Base-by-base conservation (phyloP, 2,329 filamentous ascomycete species). In the Fusarium aywerte region DNA sequence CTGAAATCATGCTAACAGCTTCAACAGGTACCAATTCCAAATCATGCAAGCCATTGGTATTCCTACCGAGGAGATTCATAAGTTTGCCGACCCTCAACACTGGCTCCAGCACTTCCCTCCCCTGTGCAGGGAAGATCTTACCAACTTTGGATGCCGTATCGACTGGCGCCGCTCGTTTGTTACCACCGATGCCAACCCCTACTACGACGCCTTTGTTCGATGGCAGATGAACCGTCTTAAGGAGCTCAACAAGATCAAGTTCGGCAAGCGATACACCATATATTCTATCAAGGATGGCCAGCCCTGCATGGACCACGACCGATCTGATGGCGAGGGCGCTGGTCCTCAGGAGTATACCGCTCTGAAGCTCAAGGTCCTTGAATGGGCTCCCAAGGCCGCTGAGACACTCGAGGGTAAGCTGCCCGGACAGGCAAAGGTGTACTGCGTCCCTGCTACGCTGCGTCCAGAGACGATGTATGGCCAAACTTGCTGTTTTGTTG, bases 391-490 rank as follows among this genome's bases (percentile, higher is more conserved):
- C 29, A 85, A 89, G 66, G 91, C 93, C 23, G 87, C 88, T 67
- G 87, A 90, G 69, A 82, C 87, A 52, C 80, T 98, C 59, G 86
- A 90, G 76, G 90, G 87, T 68, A 96, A 95, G 81, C 81, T 98
- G 5, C 92, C 95, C 7, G 85, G 89, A 33, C 89, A 87, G 67
- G 90, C 92, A 43, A 91, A 91, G 64, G 90, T 97, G 57, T 98
- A 90, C 82, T 91, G 98, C 74, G 88, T 98, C 13, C 92, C 96
- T 13, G 96, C 96, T 16, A 98, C 96, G 55, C 86, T 99, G 64
- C 87, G 96, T 65, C 93, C 96, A 4, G 96, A 99, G 84, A 99
- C 96, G 33, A 98, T 99, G 95, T 99, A 98, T 77, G 96, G 96
- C 38, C 96, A 98, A 80, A 96, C 90, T 5, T 96, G 92, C 81